These are phyloP conservation scores for Bacidia rubella DNA, from an alignment of 495 filamentous ascomycete species.

Conservation along the genomic window DNA sequence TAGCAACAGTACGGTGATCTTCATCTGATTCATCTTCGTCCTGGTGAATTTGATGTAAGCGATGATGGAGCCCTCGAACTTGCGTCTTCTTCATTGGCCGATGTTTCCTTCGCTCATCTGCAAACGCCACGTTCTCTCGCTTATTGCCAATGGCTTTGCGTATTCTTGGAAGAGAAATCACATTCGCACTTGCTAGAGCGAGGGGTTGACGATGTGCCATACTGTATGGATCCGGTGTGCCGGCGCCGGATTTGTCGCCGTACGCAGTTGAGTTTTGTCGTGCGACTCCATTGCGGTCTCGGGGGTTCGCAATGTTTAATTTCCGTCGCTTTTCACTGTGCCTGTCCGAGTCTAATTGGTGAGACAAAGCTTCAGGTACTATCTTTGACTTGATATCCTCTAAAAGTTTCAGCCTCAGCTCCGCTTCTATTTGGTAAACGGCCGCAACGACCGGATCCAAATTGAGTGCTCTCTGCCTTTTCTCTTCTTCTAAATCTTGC, in stretches of 20 bases:
- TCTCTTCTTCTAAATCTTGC: slow-evolving; percentile 72
- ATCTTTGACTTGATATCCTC: slow-evolving; percentile 76
- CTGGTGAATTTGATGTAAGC: slow-evolving; percentile 40
- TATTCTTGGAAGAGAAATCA: slow-evolving; percentile 56
- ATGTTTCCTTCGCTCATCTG: slow-evolving; percentile 60
- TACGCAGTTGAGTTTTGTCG: slow-evolving; percentile 35
- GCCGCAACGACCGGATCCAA: slow-evolving; percentile 80
- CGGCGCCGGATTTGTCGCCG: slow-evolving; percentile 40
- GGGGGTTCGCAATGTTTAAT: slow-evolving; percentile 61
- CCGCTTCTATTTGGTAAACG: slow-evolving; percentile 58
- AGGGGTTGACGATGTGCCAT: slow-evolving; percentile 24
- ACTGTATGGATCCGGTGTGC: slow-evolving; percentile 54
- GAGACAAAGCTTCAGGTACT: slow-evolving; percentile 64
- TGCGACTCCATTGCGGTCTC: slow-evolving; percentile 35
- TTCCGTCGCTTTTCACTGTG: slow-evolving; percentile 62
- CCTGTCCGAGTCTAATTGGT: slow-evolving; percentile 70
- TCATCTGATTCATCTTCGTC: slow-evolving; percentile 50
- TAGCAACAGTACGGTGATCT: slow-evolving; percentile 41
- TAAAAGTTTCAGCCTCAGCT: slow-evolving; percentile 71
- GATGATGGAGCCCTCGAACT: slow-evolving; percentile 44
- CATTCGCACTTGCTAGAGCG: slow-evolving; percentile 34
- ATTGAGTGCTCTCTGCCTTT: slow-evolving; percentile 63
- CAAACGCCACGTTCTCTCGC: slow-evolving; percentile 52
- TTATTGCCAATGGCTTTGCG: slow-evolving; percentile 49
- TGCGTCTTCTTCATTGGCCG: slow-evolving; percentile 34